These are phyloP conservation scores for Cenchrus americanus DNA, from an alignment of 176 grass and related monocot genomes.

Conservation along the genomic window DNA sequence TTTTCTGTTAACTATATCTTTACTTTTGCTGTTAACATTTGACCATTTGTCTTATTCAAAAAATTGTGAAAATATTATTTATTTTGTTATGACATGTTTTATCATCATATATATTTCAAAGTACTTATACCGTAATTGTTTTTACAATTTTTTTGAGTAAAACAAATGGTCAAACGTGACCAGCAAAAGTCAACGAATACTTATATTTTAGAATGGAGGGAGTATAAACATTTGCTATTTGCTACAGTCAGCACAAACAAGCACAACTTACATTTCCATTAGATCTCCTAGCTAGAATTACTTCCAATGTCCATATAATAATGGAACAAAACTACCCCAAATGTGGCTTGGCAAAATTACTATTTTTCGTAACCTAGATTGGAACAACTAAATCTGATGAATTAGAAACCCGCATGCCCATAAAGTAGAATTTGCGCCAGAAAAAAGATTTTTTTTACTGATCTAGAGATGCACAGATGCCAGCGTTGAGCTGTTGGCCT, in stretches of 20 bases:
- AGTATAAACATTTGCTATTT: not conserved
- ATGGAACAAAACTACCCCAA: conserved; percentile 11
- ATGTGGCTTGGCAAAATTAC: conserved; percentile 17
- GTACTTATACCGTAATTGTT: no score
- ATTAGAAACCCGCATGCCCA: not conserved
- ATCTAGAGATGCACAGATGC: not conserved
- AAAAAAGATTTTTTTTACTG: not conserved
- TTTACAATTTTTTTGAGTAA: no score
- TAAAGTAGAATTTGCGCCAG: not conserved
- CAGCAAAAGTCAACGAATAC: no score
- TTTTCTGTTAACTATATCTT: no score
- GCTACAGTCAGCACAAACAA: not conserved
- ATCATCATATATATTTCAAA: no score
- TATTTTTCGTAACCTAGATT: conserved; percentile 14
- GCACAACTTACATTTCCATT: not conserved
- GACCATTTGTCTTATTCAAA: no score
- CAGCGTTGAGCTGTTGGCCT: conserved; percentile 34
- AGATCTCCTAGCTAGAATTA: conserved; percentile 5
- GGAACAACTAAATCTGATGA: not conserved
- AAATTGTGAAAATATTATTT: no score
- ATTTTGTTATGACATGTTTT: no score
- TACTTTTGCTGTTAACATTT: no score
- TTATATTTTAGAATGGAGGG: no score
- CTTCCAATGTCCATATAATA: not conserved
- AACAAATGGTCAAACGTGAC: no score